Percentiles rank a stretch among this genome's conserved stretches.
These are phyloP conservation scores for Fusarium compactum DNA, from an alignment of 2,329 filamentous ascomycete species.

Conservation along the genomic window DNA sequence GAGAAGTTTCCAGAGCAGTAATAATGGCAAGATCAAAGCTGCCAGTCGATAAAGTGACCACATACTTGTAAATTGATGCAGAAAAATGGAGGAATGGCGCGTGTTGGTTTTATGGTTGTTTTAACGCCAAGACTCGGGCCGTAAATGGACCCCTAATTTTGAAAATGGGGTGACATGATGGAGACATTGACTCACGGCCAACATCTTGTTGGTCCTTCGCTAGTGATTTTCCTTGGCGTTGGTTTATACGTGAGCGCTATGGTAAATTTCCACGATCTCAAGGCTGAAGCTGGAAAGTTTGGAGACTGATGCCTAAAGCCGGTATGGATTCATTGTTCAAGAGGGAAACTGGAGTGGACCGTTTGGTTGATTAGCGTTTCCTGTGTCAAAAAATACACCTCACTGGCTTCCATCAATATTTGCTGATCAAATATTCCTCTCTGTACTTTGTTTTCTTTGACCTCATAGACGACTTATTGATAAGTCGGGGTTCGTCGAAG, in stretches of 20 bases:
- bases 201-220: not conserved
- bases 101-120: not conserved
- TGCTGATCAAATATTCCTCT: too few relatives aligned
- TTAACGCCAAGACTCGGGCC: not conserved
- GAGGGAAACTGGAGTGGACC: too few relatives aligned
- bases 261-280: rapidly evolving
- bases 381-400: too few relatives aligned
- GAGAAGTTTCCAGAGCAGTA: not conserved
- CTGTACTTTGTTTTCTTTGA: not conserved
- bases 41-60: not conserved
- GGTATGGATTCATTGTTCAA: too few relatives aligned
- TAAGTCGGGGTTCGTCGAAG: not conserved
- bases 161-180: not conserved
- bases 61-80: not conserved
- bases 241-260: not conserved
- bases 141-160: not conserved
- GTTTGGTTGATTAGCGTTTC: too few relatives aligned
- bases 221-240: not conserved
- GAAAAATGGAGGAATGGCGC: not conserved
- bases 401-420: too few relatives aligned
- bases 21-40: rapidly evolving
- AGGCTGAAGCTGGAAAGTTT: not conserved
- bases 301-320: not conserved
- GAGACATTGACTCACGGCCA: not conserved
- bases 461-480: not conserved